phyloP scores from a whole-genome alignment of 108 stramenopile species.

The Conticribra weissflogii region DNA sequence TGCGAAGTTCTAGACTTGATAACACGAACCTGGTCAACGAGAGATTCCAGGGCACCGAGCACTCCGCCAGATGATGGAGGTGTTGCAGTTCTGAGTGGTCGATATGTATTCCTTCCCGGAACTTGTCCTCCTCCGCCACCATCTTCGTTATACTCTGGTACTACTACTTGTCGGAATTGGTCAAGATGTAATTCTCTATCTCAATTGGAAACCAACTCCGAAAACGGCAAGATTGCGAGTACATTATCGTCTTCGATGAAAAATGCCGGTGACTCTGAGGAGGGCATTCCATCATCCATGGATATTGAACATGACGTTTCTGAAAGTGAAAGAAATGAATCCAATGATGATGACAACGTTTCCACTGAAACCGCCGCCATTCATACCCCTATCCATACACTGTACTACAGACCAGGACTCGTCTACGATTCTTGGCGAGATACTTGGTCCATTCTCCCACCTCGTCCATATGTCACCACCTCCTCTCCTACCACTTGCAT shows the following conservation, averaged over 20 bases:
- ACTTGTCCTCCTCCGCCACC: conserved; percentile 32
- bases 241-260: conserved; percentile 4
- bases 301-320: conserved; percentile 6
- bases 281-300: conserved; percentile 17
- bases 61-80: conserved; percentile 38
- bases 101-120: conserved; percentile 34
- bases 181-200: conserved; percentile 17
- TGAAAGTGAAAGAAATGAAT: conserved; percentile 16
- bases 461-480: conserved; percentile 31
- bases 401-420: conserved; percentile 32
- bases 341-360: too few relatives aligned
- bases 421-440: conserved; percentile 25
- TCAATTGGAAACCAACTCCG: conserved; percentile 17
- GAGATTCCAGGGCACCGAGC: conserved; percentile 25
- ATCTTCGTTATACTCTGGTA: neutral
- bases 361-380: conserved; percentile 2
- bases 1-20: conserved; percentile 29
- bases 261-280: neutral
- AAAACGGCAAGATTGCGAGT: neutral
- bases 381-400: conserved; percentile 7
- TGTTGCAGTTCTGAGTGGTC: conserved; percentile 27
- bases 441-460: conserved; percentile 19
- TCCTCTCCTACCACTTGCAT: conserved; percentile 36
- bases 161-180: too few relatives aligned
- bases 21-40: conserved; percentile 16